Base-by-base conservation (phyloP, 768 basidiomycete genomes). In the Pleurotus giganteus region DNA sequence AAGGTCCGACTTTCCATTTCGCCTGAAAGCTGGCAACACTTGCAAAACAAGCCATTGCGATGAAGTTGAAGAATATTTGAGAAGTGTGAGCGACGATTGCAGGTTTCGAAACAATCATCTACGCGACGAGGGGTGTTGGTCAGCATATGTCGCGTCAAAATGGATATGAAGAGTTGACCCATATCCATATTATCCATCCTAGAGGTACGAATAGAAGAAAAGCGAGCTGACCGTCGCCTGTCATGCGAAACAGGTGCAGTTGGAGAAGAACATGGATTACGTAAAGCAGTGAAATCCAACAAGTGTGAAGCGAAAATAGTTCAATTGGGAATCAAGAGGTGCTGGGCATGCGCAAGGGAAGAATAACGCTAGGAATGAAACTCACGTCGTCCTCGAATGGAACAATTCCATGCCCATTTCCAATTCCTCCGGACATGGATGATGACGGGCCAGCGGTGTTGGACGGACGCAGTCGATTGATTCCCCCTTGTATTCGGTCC, bases 41-140 rank as follows among this genome's bases (percentile, higher is more conserved):
- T 6, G 90, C 95, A 62, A 92, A 94, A 65, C 92, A 95, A 44
- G 87, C 88, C 84, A 96, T 88, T 11, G 91, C 84, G 43, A 98
- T 79, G 66, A 98, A 97, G 68, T 89, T 87, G 84, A 96, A 94
- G 78, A 98, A 94, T 52, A 84, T 80, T 74, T 96, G 89, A 2
- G 82, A 84, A 27, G 81, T 68, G 66, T 89, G 84, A 65, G 86
- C 85, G 53, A 91, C 77, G 65, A 93, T 89, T 57, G 85, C 77
- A 5, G 89, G 86, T 74, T 91, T 92, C 21, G 89, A 86, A 43
- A 93, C 83, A 61, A 93, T 92, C 89, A 92, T 90, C 91, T 93
- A 64, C 24, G 55, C 57, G 28, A 47, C 47, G 39, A 42, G 43
- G 52, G 47, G 54, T 44, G 59, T 53, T 23, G 53, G 57, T 58